These are phyloP conservation scores for Tripterygium wilfordii DNA, from an alignment of 177 flowering plant genomes.

Conservation along the genomic window DNA sequence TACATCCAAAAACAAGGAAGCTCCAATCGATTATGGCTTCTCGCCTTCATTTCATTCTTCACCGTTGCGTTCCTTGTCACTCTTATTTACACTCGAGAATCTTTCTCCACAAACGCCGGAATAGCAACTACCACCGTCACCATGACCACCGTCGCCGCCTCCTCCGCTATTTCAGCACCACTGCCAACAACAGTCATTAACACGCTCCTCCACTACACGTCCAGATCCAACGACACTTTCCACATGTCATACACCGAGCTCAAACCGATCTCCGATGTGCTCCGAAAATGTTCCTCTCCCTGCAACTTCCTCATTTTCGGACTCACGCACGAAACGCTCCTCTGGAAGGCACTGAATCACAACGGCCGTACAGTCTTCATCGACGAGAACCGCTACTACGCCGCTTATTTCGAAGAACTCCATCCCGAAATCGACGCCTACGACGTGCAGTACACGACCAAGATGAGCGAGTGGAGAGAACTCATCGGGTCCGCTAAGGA, in stretches of 20 bases:
- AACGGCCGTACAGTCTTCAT: constrained; percentile 85
- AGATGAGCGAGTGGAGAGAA: constrained; percentile 43
- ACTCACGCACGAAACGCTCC: constrained; percentile 68
- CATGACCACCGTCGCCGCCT: constrained; percentile 6
- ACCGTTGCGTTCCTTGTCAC: constrained; percentile 64
- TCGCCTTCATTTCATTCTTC: constrained; percentile 71
- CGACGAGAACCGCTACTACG: constrained; percentile 75
- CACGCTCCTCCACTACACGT: constrained; percentile 76
- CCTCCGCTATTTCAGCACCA: constrained; percentile 5
- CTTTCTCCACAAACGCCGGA: constrained; percentile 15
- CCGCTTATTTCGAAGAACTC: constrained; percentile 50
- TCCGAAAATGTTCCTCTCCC: constrained; percentile 53
- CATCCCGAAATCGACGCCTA: constrained; percentile 57
- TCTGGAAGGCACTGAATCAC: constrained; percentile 82
- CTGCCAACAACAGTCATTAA: constrained; percentile 39
- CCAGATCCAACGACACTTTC: constrained; percentile 52
- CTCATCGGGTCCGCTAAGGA: constrained; percentile 42
- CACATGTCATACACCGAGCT: constrained; percentile 59
- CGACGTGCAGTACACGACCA: constrained; percentile 79
- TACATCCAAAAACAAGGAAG: constrained; percentile 70
- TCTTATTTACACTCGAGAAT: constrained; percentile 60
- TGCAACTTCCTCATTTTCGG: constrained; percentile 88
- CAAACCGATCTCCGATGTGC: constrained; percentile 51
- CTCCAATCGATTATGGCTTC: constrained; percentile 66
- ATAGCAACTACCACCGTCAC: constrained; percentile 20